Evolutionary conservation across 352 stramenopile genomes (phyloP), one percentile per base, ranked within the genome.

Genomic region (Pythium folliculosum): DNA sequence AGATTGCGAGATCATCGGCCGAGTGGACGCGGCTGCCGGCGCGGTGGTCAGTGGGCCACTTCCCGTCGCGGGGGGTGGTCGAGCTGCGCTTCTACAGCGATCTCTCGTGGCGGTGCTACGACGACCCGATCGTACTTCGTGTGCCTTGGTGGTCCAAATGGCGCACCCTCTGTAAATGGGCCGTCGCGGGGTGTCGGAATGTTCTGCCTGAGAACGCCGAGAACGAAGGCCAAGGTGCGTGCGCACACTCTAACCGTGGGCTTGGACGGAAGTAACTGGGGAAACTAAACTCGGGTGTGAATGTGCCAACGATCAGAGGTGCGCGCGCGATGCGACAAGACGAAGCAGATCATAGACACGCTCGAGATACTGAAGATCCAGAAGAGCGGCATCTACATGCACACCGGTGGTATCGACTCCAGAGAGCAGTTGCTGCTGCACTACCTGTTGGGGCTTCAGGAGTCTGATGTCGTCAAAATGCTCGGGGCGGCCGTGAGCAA

Each of bases 81-180:
- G 30, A 44, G 13, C 5, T 57, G 14, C 50, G 50, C 1, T 40
- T 57, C 27, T 25, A 27, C 22, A 44, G 50, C 27, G 50, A 57
- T 10, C 22, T 17, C 23, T 57, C 50, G 50, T 44, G 50, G 27
- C 50, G 37, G 27, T 57, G 50, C 27, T 7, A 57, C 50, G 27
- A 57, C 50, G 19, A 57, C 5, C 50, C 50, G 13, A 57, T 57
- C 30, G 8, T 57, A 5, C 27, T 57, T 6, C 13, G 4, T 8
- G 14, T 57, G 50, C 30, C 50, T 16, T 57, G 50, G 27, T 57
- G 27, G 30, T 23, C 14, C 16, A 57, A 57, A 40, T 14, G 27
- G 27, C n/a, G 14, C 50, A 27, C 25, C 12, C 27, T 44, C 27
- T 32, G 27, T 2, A 2, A 5, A 32, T 32, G 27, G 27, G 27